Evolutionary conservation across 805 yeast species (phyloP).

Genomic region (Saccharomyces paradoxus): DNA sequence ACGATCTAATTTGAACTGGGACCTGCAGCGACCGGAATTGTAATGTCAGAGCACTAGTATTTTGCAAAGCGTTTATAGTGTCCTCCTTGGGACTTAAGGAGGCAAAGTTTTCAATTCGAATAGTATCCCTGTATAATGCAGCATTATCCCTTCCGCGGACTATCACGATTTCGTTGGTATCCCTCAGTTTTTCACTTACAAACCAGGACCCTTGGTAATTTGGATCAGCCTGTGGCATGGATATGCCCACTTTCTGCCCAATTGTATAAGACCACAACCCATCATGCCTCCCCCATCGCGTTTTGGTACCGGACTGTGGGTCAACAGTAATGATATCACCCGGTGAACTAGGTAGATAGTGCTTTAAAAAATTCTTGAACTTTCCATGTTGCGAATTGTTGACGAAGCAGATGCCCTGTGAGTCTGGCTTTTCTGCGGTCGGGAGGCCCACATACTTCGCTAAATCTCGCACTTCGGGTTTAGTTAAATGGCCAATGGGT

Average conservation of each 20-base stretch:
- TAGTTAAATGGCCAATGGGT: slow-evolving; percentile 74
- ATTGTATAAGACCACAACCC: slow-evolving; percentile 95
- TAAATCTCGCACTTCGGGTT: slow-evolving; percentile 62
- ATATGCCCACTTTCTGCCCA: slow-evolving; percentile 66
- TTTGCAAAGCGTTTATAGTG: slow-evolving; percentile 2
- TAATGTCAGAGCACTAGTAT: slow-evolving; percentile 31
- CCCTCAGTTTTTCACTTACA: slow-evolving; percentile 60
- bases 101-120: slow-evolving; percentile 37
- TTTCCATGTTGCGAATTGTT: slow-evolving; percentile 49
- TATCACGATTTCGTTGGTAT: slow-evolving; percentile 66
- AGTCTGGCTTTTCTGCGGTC: slow-evolving; percentile 77
- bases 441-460: slow-evolving; percentile 50
- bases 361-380: slow-evolving; percentile 64
- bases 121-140: slow-evolving; percentile 39
- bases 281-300: slow-evolving; percentile 68
- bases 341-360: slow-evolving; percentile 62
- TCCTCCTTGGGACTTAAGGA: slow-evolving; percentile 4
- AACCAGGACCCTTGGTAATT: slow-evolving; percentile 74
- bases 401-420: slow-evolving; percentile 93
- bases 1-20: slow-evolving; percentile 36
- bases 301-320: slow-evolving; percentile 47
- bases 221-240: slow-evolving; percentile 87
- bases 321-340: slow-evolving; percentile 61
- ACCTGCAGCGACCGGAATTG: slow-evolving; percentile 72
- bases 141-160: slow-evolving; percentile 61